Base-by-base conservation (phyloP, 768 basidiomycete genomes). In the Calocybe cyanea region DNA sequence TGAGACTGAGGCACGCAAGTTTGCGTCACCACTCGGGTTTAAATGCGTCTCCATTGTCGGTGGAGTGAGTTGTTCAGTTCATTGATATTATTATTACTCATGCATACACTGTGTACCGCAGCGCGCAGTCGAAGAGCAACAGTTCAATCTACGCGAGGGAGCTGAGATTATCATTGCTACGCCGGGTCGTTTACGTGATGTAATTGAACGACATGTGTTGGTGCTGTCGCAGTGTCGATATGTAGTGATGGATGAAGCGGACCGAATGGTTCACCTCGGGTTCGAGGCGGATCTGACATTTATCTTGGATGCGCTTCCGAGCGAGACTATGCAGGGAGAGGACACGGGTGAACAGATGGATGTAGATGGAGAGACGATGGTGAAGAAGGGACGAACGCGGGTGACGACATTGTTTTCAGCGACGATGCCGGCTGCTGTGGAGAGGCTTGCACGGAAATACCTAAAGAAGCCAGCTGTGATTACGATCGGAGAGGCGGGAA, bases 231-330 rank as follows among this genome's bases (percentile, higher is more conserved):
- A 99, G 65, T 98, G 96, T 65, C 91, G 92, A 2, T 98, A 99
- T 60, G 85, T 99, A 48, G 95, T 99, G 54, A 96, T 99, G 96
- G 96, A 99, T 63, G 96, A 99, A 73, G 96, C 96, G 13, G 96
- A 99, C 64, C 81, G 96, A 41, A 98, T 99, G 96, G 94, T 99
- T 50, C 85, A 94, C 59, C 82, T 98, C 23, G 96, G 96, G 13
- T 99, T 99, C 62, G 96, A 99, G 65, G 80, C 78, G 13, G 94
- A 96, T 62, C 69, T 99, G 37, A 92, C 87, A 19, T 96, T 91
- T 64, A 98, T 99, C 57, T 70, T 99, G 50, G 95, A 98, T 66
- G 80, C 91, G 47, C 76, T 98, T 49, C 96, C 95, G 11, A 74
- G 78, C 2, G 90, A 89, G 46, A 80, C 88, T 38, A 83, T 96